Percentiles rank a stretch among this genome's conserved stretches.
Conservation (phyloP, 2,329 filamentous ascomycete genomes). For the Calonectria hawksworthii region DNA sequence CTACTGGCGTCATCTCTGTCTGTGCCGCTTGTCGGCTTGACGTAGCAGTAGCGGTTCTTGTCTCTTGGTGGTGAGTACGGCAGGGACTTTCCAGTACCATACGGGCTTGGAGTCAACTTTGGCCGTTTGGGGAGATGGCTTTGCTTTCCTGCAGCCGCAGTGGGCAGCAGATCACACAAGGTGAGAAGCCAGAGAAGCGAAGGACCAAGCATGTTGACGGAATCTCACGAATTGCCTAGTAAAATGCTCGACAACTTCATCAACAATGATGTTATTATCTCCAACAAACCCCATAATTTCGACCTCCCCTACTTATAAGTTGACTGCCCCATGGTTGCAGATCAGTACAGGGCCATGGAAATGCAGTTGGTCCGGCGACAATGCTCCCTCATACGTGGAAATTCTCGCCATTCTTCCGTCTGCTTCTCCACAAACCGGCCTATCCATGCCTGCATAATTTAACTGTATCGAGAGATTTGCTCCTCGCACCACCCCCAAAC, state of each 20-base stretch:
- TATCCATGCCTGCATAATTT: not conserved
- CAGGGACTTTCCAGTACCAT: constrained; percentile 32
- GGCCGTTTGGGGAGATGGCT: constrained; percentile 35
- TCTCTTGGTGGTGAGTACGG: constrained; percentile 33
- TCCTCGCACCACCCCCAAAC: constrained; percentile 18
- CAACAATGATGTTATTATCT: not conserved
- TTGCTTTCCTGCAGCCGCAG: constrained; percentile 18
- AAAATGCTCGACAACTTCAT: not conserved
- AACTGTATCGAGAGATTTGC: constrained; percentile 11
- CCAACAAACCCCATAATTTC: not conserved
- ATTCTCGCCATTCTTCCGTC: constrained; percentile 5
- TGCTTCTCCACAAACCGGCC: constrained; percentile 9
- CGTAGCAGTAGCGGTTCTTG: constrained; percentile 35
- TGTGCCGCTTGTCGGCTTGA: constrained; percentile 31
- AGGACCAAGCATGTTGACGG: constrained; percentile 11
- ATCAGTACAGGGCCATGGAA: not conserved
- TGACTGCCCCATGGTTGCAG: not conserved
- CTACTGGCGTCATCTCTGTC: constrained; percentile 33
- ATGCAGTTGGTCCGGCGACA: not conserved
- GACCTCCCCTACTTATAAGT: constrained; percentile 23
- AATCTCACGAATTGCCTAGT: not conserved
- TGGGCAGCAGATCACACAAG: constrained; percentile 31
- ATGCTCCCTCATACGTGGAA: constrained; percentile 23
- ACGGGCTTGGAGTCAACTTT: constrained; percentile 34
- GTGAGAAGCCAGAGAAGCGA: constrained; percentile 27